These are phyloP conservation scores for Exophiala dermatitidis DNA, from an alignment of 2,329 filamentous ascomycete species.

Conservation along the genomic window DNA sequence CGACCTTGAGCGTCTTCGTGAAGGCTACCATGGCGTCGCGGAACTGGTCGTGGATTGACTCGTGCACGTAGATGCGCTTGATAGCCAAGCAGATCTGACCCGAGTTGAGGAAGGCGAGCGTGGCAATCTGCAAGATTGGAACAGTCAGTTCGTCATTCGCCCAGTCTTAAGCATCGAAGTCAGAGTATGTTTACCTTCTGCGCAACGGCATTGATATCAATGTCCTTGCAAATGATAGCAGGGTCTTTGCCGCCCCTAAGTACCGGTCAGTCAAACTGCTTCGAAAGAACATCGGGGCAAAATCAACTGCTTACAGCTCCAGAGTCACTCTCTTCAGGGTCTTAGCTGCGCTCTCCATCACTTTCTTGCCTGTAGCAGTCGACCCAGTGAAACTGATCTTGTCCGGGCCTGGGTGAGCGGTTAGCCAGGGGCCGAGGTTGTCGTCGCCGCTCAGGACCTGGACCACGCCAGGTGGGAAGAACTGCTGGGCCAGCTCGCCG, in stretches of 20 bases:
- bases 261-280: slow-evolving; percentile 1
- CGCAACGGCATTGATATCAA: slow-evolving; percentile 47
- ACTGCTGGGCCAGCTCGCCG: slow-evolving; percentile 50
- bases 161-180: not conserved
- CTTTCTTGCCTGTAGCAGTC: slow-evolving; percentile 53
- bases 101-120: slow-evolving; percentile 51
- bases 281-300: not conserved
- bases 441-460: slow-evolving; percentile 56
- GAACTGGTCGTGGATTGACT: slow-evolving; percentile 48
- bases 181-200: slow-evolving; percentile 32
- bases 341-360: slow-evolving; percentile 50
- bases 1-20: slow-evolving; percentile 29
- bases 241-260: slow-evolving; percentile 52
- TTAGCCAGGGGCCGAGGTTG: slow-evolving; percentile 53
- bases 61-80: slow-evolving; percentile 54
- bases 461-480: slow-evolving; percentile 58
- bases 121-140: slow-evolving; percentile 30
- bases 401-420: slow-evolving; percentile 51
- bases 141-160: not conserved
- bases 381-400: slow-evolving; percentile 61
- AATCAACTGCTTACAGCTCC: slow-evolving; percentile 40
- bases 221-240: slow-evolving; percentile 52
- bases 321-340: slow-evolving; percentile 56
- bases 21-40: slow-evolving; percentile 41
- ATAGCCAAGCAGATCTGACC: slow-evolving; percentile 52